Base-by-base conservation (phyloP, 371 early-diverging fungal species). In the Modicella reniformis region DNA sequence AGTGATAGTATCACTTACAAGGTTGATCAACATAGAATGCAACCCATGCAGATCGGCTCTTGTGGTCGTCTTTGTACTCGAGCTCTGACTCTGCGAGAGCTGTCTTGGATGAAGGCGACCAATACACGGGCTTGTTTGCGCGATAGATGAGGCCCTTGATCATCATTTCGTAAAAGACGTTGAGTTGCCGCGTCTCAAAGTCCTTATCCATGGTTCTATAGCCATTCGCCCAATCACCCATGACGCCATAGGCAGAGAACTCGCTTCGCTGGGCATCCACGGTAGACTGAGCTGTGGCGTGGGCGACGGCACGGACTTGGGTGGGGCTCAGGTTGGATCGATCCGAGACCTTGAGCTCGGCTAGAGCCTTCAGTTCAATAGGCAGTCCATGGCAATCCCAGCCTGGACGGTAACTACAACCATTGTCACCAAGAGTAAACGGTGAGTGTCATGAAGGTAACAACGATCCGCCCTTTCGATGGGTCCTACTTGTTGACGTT, bases 371-470 rank as follows among this genome's bases (percentile, higher is more conserved):
- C 53, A 95, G 87, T 80, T 98, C 98, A 61, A 98, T 97, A 12
- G 98, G 98, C 30, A 98, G 81, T 2, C 98, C 98, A 71, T 98
- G 98, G 67, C 96, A 95, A 83, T 98, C 98, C 92, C 95, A 98
- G 53, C 98, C 98, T 67, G 98, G 98, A 12, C 92, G 90, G 74
- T 95, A 91, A 65, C 91, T 91, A 40, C 19, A 19, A n/a, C 5
- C 32, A 54, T 32, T 17, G 15, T 8, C 2, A 8, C 8, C 25
- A 54, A 29, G 15, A 19, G 52, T 21, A 52, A 8, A 3, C 13
- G 26, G 21, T 8, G 8, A 21, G 51, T 50, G 50, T 25, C 50
- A 50, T 13, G 23, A 26, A 12, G 56, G 21, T 19, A 37, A 3
- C 19, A 34, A n/a, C n/a, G n/a, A n/a, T n/a, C n/a, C n/a, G n/a